phyloP scores from a whole-genome alignment of 257 asterid species.

The Solanum tarijense region DNA sequence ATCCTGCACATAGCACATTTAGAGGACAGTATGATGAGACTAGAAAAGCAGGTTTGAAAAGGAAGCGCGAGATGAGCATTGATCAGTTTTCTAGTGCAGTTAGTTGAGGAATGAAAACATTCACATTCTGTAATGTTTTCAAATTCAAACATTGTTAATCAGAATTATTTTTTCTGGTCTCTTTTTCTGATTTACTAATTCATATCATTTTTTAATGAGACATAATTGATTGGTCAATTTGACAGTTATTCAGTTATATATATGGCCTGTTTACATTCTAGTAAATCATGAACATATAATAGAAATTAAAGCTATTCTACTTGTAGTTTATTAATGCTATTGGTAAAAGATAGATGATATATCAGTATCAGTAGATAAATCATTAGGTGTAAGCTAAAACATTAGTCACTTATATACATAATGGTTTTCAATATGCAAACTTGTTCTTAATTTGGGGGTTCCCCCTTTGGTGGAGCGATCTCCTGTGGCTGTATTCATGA shows the following conservation, averaged over 20 bases:
- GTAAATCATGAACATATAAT: neutral
- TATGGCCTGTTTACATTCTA: neutral
- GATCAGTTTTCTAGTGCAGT: neutral
- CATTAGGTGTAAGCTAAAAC: too few relatives aligned
- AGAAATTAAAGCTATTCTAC: too few relatives aligned
- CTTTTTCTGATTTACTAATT: neutral
- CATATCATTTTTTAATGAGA: neutral
- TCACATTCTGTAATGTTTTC: neutral
- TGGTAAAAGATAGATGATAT: too few relatives aligned
- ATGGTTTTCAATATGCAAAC: too few relatives aligned
- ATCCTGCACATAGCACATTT: slow-evolving; percentile 68
- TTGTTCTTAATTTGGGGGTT: too few relatives aligned
- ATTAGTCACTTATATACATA: too few relatives aligned
- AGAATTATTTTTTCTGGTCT: neutral
- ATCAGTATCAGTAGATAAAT: too few relatives aligned
- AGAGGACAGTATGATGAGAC: slow-evolving; percentile 82
- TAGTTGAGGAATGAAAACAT: neutral
- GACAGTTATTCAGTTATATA: neutral
- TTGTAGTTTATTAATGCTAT: too few relatives aligned
- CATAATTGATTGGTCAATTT: neutral
- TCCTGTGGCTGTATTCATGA: too few relatives aligned
- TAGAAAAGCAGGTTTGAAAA: slow-evolving; percentile 56
- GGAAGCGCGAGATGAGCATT: slow-evolving; percentile 45
- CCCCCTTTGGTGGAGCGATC: too few relatives aligned
- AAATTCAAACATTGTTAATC: neutral